Evolutionary conservation across 2,329 filamentous ascomycete species (phyloP), one percentile per base, ranked within the genome.

Genomic region (Microthyrium microscopicum): DNA sequence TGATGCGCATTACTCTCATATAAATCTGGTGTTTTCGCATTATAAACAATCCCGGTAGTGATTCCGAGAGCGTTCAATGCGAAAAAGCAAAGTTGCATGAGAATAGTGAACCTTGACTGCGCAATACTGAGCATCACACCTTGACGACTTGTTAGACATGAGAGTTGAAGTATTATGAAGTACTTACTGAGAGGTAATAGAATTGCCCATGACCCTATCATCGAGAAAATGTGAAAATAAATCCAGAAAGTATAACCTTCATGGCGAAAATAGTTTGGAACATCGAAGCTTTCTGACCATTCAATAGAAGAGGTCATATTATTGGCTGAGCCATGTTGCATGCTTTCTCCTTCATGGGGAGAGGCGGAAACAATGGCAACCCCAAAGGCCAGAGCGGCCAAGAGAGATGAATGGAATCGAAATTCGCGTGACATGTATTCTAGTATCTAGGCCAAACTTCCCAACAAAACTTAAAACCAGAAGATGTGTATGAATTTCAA

Each of bases 1-100:
- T 84, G 75, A 53, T 94, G 85, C n/a, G 77, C 70, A 49, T 92
- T 92, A 49, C 79, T 76, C 20, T 74, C 73, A 51, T 93, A 94
- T 16, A 94, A 60, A 48, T 93, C 81, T 1, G 84, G 83, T 0
- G 83, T 92, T 41, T 69, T 73, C 37, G 68, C 64, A 51, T 89
- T 83, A 61, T 93, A 93, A 36, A 57, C 40, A 37, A 57, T 42
- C 38, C 55, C 46, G 33, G 57, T 40, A 34, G 60, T 40, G 18
- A 60, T 46, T 33, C 55, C 50, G 34, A 58, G 41, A 24, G 53
- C 51, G 39, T 63, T 62, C 17, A 54, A 34, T 19, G 49, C 34
- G 29, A 63, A 54, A 46, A 63, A 64, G 15, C 49, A 40, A 39
- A 84, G 65, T 47, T 93, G 85, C 1, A 64, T 55, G 1, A 66